These are phyloP conservation scores for Herpetomonas muscarum DNA, from an alignment of 208 protist species.

Conservation along the genomic window DNA sequence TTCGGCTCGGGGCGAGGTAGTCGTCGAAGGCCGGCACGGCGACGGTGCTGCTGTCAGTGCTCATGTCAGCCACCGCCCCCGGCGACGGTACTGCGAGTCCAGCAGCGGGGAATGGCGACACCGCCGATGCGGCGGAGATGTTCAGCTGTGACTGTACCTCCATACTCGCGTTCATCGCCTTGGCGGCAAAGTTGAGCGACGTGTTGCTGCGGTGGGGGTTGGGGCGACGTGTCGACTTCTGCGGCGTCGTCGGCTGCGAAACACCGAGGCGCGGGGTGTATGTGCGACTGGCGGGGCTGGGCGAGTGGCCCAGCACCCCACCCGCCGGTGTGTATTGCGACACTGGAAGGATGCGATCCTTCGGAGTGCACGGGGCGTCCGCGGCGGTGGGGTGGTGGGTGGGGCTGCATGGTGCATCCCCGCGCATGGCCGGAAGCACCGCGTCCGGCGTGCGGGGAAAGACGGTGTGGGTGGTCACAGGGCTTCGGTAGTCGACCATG, in stretches of 20 bases:
- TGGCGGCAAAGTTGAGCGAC: constrained; percentile 4
- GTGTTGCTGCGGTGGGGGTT: constrained; percentile 9
- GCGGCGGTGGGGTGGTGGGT: too few relatives aligned
- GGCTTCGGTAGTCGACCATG: neutral
- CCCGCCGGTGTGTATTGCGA: neutral
- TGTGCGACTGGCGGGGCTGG: neutral
- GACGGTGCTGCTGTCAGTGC: neutral
- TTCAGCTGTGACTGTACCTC: constrained; percentile 8
- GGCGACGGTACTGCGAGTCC: neutral
- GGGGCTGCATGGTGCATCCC: too few relatives aligned
- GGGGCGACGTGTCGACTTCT: constrained; percentile 31
- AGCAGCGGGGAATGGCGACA: neutral
- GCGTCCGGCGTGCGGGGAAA: too few relatives aligned
- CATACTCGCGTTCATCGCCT: constrained; percentile 15
- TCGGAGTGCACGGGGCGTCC: constrained; percentile 2
- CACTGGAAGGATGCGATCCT: constrained; percentile 1
- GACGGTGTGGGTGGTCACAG: too few relatives aligned
- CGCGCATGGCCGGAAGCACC: too few relatives aligned
- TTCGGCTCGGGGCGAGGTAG: constrained; percentile 56
- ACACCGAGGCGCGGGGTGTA: constrained; percentile 13
- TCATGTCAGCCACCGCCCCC: neutral
- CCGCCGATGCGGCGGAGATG: neutral
- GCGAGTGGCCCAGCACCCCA: neutral
- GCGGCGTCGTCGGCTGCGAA: constrained; percentile 33
- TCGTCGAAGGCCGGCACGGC: constrained; percentile 19